phyloP scores from a whole-genome alignment of 2,329 filamentous ascomycete genomes.

The Ophiostoma himal-ulmi region DNA sequence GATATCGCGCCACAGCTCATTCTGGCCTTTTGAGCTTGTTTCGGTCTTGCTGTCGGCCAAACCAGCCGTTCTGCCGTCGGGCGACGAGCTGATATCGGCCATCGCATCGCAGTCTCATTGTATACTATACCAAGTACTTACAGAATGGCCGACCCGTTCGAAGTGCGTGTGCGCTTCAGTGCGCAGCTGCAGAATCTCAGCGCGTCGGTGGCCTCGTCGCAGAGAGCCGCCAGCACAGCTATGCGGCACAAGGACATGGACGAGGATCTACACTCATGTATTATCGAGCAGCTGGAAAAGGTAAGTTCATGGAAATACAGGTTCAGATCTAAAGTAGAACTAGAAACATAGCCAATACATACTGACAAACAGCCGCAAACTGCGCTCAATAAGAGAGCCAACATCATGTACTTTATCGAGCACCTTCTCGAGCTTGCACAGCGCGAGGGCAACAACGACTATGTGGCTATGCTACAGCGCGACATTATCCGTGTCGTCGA shows the following conservation, averaged over 20 bases:
- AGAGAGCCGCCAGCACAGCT: slow-evolving; percentile 92
- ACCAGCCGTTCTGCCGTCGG: neutral
- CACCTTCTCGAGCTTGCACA: slow-evolving; percentile 82
- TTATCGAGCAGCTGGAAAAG: slow-evolving; percentile 87
- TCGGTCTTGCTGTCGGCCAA: slow-evolving; percentile 7
- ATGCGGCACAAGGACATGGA: slow-evolving; percentile 91
- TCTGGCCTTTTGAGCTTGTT: neutral
- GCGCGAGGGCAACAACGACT: slow-evolving; percentile 69
- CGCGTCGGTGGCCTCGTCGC: slow-evolving; percentile 79
- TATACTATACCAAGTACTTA: neutral
- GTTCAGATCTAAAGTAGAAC: too few species aligned
- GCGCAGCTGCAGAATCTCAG: slow-evolving; percentile 83
- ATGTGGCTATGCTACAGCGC: slow-evolving; percentile 88
- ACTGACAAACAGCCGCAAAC: slow-evolving; percentile 47
- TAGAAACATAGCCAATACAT: neutral
- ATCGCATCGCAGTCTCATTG: neutral
- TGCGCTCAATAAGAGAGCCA: slow-evolving; percentile 93
- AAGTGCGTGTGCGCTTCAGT: slow-evolving; percentile 97
- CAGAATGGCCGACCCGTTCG: slow-evolving; percentile 74
- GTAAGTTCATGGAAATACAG: slow-evolving; percentile 40
- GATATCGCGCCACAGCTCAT: neutral
- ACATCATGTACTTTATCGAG: slow-evolving; percentile 99
- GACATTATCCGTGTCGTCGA: slow-evolving; percentile 91
- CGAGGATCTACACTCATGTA: slow-evolving; percentile 95
- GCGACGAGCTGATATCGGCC: neutral